These are phyloP conservation scores for Flaveria sonorensis DNA, from an alignment of 129 eudicot species.

Conservation along the genomic window DNA sequence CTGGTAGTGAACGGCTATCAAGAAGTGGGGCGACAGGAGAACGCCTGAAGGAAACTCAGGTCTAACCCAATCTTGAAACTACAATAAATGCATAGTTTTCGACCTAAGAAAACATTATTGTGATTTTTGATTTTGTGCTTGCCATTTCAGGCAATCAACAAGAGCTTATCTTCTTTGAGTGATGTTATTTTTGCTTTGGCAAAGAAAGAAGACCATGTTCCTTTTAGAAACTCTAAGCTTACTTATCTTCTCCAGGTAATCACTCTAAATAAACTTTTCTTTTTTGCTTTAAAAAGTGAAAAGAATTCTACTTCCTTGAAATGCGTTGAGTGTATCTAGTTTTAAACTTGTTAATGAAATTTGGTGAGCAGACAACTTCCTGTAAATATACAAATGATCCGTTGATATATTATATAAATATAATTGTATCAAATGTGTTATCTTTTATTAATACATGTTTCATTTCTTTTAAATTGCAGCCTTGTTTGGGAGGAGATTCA, in stretches of 20 bases:
- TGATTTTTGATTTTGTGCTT: background rate
- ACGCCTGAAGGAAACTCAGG: slow-evolving; percentile 69
- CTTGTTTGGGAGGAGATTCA: slow-evolving; percentile 75
- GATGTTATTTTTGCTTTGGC: slow-evolving; percentile 67
- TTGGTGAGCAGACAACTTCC: background rate
- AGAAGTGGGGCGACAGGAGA: slow-evolving; percentile 70
- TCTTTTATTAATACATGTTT: background rate
- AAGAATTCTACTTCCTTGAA: background rate
- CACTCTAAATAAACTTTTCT: background rate
- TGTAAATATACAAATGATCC: background rate
- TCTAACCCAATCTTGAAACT: background rate
- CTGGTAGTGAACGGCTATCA: slow-evolving; percentile 68
- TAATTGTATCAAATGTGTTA: background rate
- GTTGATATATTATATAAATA: background rate
- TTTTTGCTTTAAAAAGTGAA: background rate
- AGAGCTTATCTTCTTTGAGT: slow-evolving; percentile 63
- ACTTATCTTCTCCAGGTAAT: slow-evolving; percentile 70
- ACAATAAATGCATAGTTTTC: background rate
- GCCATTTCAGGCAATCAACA: slow-evolving; percentile 56
- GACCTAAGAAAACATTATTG: background rate
- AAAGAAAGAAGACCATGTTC: slow-evolving; percentile 67
- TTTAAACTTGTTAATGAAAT: too few relatives aligned
- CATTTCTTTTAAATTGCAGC: slow-evolving; percentile 32
- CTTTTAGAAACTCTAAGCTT: slow-evolving; percentile 66
- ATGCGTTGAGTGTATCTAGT: background rate